Evolutionary conservation across 2,329 filamentous ascomycete species (phyloP).

Genomic region (Dothidotthia symphoricarpi): DNA sequence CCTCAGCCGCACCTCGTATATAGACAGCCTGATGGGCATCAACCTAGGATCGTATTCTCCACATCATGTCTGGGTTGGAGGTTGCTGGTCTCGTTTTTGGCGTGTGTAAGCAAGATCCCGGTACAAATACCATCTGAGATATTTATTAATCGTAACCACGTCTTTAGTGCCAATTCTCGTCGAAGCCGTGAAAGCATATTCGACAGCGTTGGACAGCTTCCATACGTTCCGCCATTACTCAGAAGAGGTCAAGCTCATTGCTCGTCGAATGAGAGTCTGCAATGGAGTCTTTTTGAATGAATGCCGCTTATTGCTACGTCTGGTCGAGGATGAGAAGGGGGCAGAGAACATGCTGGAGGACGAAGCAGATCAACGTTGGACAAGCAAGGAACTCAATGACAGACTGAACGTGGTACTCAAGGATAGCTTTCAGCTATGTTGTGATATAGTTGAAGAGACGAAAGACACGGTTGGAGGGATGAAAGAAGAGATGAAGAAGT

Average conservation of each 20-base stretch:
- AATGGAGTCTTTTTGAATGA: constrained; percentile 24
- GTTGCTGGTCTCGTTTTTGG: constrained; percentile 1
- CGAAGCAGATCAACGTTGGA: constrained; percentile 13
- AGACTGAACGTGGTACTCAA: constrained; percentile 12
- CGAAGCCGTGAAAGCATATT: constrained; percentile 22
- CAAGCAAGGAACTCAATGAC: constrained; percentile 15
- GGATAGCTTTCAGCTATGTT: constrained; percentile 14
- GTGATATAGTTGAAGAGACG: constrained; percentile 15
- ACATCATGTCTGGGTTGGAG: constrained; percentile 1
- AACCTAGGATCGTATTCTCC: no score
- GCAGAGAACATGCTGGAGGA: constrained; percentile 20
- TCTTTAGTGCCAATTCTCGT: constrained; percentile 26
- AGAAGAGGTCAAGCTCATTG: constrained; percentile 16
- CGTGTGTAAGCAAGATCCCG: no score
- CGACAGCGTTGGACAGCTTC: constrained; percentile 6
- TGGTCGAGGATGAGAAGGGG: constrained; percentile 14
- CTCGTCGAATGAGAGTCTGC: constrained; percentile 13
- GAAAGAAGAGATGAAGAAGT: constrained; percentile 14
- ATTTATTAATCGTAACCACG: no score
- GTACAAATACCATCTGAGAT: constrained; percentile 5
- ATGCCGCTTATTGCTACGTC: constrained; percentile 18
- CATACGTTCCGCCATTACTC: constrained; percentile 20
- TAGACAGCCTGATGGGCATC: no score
- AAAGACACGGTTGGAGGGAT: constrained; percentile 12
- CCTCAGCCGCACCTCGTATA: no score